These are phyloP conservation scores for Biscogniauxia mediterranea DNA, from an alignment of 2,329 filamentous ascomycete species.

Conservation along the genomic window DNA sequence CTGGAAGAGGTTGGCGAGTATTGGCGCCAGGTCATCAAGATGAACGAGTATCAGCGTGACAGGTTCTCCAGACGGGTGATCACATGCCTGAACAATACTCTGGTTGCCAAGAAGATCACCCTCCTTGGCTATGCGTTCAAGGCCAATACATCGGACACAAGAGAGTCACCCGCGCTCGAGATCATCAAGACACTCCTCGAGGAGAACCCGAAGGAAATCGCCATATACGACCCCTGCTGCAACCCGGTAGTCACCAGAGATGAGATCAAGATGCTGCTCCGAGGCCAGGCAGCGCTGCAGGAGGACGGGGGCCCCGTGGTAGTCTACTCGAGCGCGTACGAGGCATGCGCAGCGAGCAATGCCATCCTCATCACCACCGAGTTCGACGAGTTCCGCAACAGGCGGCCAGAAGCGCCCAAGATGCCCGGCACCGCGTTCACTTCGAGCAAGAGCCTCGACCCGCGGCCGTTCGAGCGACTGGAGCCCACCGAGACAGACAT, in stretches of 20 bases:
- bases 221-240: slow-evolving; percentile 67
- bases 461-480: slow-evolving; percentile 42
- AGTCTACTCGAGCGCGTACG: slow-evolving; percentile 48
- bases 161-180: slow-evolving; percentile 67
- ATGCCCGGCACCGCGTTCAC: not conserved
- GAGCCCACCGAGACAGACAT: slow-evolving; percentile 45
- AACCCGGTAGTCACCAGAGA: slow-evolving; percentile 49
- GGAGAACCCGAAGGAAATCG: slow-evolving; percentile 62
- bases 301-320: slow-evolving; percentile 43
- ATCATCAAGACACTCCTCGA: slow-evolving; percentile 65
- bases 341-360: slow-evolving; percentile 48
- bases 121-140: slow-evolving; percentile 78
- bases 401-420: slow-evolving; percentile 18
- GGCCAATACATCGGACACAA: slow-evolving; percentile 73
- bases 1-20: slow-evolving; percentile 72
- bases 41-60: slow-evolving; percentile 73
- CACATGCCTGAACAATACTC: slow-evolving; percentile 64
- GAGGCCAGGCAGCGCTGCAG: slow-evolving; percentile 28
- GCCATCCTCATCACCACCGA: slow-evolving; percentile 56
- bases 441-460: slow-evolving; percentile 34
- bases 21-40: slow-evolving; percentile 70
- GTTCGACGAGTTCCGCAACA: slow-evolving; percentile 54
- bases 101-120: slow-evolving; percentile 68
- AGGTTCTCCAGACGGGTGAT: slow-evolving; percentile 68
- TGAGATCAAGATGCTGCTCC: slow-evolving; percentile 48